phyloP scores from a whole-genome alignment of 805 yeast species.

The Scheffersomyces ergatensis region DNA sequence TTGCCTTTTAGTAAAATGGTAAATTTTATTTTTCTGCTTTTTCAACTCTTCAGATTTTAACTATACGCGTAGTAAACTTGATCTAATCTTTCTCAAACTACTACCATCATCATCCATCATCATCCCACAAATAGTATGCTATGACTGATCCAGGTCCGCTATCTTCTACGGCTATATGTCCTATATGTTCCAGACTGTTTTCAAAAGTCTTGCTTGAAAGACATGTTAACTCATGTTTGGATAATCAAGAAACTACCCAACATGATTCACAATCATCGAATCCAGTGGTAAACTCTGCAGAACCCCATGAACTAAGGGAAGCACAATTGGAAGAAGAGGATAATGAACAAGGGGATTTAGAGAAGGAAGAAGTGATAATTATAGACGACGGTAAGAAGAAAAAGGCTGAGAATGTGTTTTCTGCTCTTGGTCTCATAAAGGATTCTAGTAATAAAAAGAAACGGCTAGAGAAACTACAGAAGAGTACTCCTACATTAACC shows the following conservation, averaged over 20 bases:
- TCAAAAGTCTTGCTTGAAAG: slow-evolving; percentile 26
- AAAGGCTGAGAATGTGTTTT: slow-evolving; percentile 22
- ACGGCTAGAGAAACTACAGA: slow-evolving; percentile 11
- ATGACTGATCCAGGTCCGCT: background rate
- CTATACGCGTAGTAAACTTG: no score
- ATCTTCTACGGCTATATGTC: slow-evolving; percentile 20
- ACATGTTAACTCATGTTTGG: slow-evolving; percentile 42
- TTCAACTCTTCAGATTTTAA: no score
- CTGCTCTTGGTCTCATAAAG: slow-evolving; percentile 31
- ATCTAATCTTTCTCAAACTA: no score
- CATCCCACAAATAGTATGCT: background rate
- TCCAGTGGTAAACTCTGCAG: background rate
- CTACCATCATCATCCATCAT: no score
- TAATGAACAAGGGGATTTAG: background rate
- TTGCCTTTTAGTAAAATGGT: no score
- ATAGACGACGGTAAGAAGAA: background rate
- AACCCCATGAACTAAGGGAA: background rate
- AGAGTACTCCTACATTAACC: slow-evolving; percentile 29
- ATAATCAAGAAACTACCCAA: slow-evolving; percentile 21
- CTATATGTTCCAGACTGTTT: slow-evolving; percentile 30
- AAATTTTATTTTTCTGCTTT: no score
- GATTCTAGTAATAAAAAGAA: slow-evolving; percentile 19
- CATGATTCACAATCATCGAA: no score
- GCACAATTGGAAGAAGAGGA: background rate
- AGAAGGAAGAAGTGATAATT: slow-evolving; percentile 2